A percentile compares a stretch with the other conserved stretches of the same genome.
Conservation (phyloP, 352 stramenopile genomes). For the Pythium insidiosum region DNA sequence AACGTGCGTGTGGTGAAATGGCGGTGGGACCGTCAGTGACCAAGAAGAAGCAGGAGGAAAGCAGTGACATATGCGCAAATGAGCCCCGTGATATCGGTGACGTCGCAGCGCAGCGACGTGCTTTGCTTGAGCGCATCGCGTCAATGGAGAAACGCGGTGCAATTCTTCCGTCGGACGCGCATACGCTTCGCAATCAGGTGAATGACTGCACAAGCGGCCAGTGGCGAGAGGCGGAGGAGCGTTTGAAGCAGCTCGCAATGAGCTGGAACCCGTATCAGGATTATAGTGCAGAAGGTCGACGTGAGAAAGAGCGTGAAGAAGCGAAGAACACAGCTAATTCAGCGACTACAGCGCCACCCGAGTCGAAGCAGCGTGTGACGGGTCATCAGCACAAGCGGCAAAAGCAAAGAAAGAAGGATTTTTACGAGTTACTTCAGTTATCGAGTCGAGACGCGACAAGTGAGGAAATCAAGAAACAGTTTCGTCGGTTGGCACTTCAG, state of each 20-base stretch:
- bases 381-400: slow-evolving; percentile 5
- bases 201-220: slow-evolving; percentile 51
- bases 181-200: slow-evolving; percentile 58
- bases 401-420: slow-evolving; percentile 39
- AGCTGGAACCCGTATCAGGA: slow-evolving; percentile 79
- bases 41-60: too few relatives aligned
- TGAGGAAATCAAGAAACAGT: slow-evolving; percentile 57
- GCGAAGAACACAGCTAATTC: background rate
- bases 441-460: slow-evolving; percentile 15
- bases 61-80: too few relatives aligned
- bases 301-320: slow-evolving; percentile 6
- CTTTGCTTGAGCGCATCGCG: slow-evolving; percentile 51
- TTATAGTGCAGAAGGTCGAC: slow-evolving; percentile 16
- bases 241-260: slow-evolving; percentile 42
- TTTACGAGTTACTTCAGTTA: slow-evolving; percentile 55
- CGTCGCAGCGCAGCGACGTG: background rate
- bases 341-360: background rate
- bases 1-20: too few relatives aligned
- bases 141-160: slow-evolving; percentile 41
- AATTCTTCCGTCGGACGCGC: slow-evolving; percentile 45
- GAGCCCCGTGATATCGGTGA: too few relatives aligned
- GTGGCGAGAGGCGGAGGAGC: slow-evolving; percentile 47
- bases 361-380: slow-evolving; percentile 7
- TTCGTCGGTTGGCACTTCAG: slow-evolving; percentile 50
- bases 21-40: too few relatives aligned